Base-by-base conservation (phyloP, 1,139 yeast genomes). In the Geotrichum histeridarum region DNA sequence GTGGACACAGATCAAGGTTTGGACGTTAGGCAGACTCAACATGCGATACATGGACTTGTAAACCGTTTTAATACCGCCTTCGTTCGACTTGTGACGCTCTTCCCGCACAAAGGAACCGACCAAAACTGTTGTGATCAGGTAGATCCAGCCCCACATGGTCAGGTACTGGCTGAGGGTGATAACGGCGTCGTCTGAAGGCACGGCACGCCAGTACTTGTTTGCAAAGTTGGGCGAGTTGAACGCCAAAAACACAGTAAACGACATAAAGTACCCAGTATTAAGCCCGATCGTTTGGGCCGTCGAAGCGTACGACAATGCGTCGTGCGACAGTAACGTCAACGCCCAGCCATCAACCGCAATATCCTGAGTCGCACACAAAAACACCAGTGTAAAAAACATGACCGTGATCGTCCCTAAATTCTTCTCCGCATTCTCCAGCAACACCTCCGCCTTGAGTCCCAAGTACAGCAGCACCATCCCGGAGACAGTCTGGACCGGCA, bases 281-380 rank as follows among this genome's bases (percentile, higher is more conserved):
- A 93, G 78, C 0, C 99, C 99, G 48, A 93, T 81, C 0, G 99
- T 94, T 69, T 93, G 99, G 0, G 99, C 99, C 0, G 99, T 93
- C 4, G 96, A 87, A 0, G 99, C 99, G 71, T 82, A 93, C n/a
- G 95, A 84, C 56, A 93, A 74, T 18, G 95, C 86, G 43, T 81
- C 82, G 27, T 83, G 83, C 15, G 91, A 82, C 53, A 93, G 74
- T 51, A 93, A 81, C 1, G 97, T 93, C 65, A 93, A 73, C 0
- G 98, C 98, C 99, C 99, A 93, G 6, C 99, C 99, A 71, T 93
- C 99, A 14, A 93, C 99, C 0, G 99, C 98, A 54, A 93, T 93
- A 68, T 93, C 99, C 69, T 93, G 99, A 0, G 99, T 93, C 2
- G 99, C 98, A 72, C 97, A 91, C 57, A 93, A 76, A 57, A 93